Evolutionary conservation across 1,284 basidiomycete genomes (phyloP).

Genomic region (Boletus semigastroideus): DNA sequence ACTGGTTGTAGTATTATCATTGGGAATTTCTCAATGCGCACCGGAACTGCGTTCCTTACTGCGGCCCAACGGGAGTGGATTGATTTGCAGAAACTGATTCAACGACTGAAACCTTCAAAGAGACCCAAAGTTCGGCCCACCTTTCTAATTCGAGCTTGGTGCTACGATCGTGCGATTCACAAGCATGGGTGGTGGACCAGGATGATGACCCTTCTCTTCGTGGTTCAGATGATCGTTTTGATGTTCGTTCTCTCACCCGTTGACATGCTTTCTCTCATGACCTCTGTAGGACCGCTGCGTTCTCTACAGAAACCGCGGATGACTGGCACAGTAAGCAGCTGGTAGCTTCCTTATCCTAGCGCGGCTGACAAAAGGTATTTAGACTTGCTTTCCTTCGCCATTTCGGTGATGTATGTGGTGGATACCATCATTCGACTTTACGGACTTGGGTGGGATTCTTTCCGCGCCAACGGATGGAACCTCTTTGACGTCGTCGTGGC

Average conservation of each 20-base stretch:
- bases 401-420: constrained; percentile 75
- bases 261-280: not conserved
- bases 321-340: constrained; percentile 63
- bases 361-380: constrained; percentile 8
- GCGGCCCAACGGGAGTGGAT: constrained; percentile 95
- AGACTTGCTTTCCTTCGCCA: constrained; percentile 75
- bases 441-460: constrained; percentile 86
- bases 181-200: constrained; percentile 96
- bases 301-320: constrained; percentile 57
- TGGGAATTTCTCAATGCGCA: constrained; percentile 87
- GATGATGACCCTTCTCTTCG: constrained; percentile 79
- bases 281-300: constrained; percentile 73
- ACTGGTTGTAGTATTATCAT: constrained; percentile 79
- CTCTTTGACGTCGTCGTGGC: constrained; percentile 88
- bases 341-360: not conserved
- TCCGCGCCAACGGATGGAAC: constrained; percentile 89
- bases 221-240: constrained; percentile 82
- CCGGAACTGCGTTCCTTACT: constrained; percentile 82
- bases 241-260: constrained; percentile 56
- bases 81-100: constrained; percentile 87
- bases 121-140: constrained; percentile 65
- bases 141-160: constrained; percentile 74
- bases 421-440: constrained; percentile 80
- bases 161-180: constrained; percentile 85
- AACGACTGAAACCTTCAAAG: constrained; percentile 84